Conservation (phyloP, 2,329 filamentous ascomycete genomes). For the Cadophora sp. region DNA sequence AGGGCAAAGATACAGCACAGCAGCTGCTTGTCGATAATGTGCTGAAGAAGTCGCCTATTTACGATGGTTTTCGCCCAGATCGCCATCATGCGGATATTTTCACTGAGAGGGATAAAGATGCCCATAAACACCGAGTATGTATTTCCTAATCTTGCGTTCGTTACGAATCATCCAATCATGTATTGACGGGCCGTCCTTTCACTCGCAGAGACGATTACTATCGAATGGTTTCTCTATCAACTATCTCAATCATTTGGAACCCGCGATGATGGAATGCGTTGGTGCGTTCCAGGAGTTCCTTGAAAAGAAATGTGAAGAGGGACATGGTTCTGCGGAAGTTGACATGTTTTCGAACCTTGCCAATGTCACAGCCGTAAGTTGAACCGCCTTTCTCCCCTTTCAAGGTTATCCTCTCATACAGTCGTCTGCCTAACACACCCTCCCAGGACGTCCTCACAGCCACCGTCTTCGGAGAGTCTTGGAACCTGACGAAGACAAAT, state of each 20-base stretch:
- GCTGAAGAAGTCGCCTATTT: conserved; percentile 27
- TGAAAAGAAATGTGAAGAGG: conserved; percentile 24
- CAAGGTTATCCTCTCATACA: neutral
- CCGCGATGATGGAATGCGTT: conserved; percentile 32
- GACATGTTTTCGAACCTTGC: conserved; percentile 27
- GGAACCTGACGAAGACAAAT: conserved; percentile 28
- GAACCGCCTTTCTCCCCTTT: neutral
- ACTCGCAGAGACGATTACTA: conserved; percentile 28
- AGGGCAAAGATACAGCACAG: conserved; percentile 24
- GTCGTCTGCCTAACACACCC: neutral
- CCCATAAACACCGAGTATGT: conserved; percentile 31
- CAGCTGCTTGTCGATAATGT: conserved; percentile 33
- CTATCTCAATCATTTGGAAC: conserved; percentile 34
- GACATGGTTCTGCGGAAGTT: conserved; percentile 21
- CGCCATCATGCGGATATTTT: conserved; percentile 26
- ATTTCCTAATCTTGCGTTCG: neutral
- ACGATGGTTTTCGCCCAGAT: conserved; percentile 22
- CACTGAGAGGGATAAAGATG: conserved; percentile 31
- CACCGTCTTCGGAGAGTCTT: conserved; percentile 32
- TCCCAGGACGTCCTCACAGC: conserved; percentile 31
- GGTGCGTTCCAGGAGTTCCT: conserved; percentile 26
- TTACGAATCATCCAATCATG: neutral
- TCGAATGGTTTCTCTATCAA: conserved; percentile 34
- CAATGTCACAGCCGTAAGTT: conserved; percentile 29
- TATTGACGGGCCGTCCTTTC: neutral